phyloP scores from a whole-genome alignment of 2,329 filamentous ascomycete species.

The Trichoderma oligosporum region DNA sequence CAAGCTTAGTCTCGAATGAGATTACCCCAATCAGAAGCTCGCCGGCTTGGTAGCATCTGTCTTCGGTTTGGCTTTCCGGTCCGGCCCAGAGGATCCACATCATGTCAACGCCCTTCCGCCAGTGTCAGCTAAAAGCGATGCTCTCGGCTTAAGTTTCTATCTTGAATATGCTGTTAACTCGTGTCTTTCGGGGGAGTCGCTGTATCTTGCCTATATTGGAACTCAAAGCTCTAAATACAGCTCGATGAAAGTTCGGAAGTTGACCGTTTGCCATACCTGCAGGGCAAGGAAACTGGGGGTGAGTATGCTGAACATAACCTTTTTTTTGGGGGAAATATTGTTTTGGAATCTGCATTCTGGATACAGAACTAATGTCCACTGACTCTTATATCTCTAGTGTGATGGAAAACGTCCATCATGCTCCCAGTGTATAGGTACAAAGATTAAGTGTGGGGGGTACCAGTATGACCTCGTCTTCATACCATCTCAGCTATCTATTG shows the following conservation, averaged over 20 bases:
- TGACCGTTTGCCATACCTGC: slow-evolving; percentile 27
- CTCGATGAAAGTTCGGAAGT: slow-evolving; percentile 26
- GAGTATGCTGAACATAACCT: slow-evolving; percentile 7
- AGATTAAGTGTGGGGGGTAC: slow-evolving; percentile 26
- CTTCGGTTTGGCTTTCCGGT: slow-evolving; percentile 5
- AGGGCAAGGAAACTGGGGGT: slow-evolving; percentile 27
- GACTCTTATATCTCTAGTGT: slow-evolving; percentile 22
- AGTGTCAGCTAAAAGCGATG: slow-evolving; percentile 14
- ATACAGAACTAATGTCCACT: not conserved
- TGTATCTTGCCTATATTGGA: slow-evolving; percentile 6
- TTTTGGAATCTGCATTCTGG: not conserved
- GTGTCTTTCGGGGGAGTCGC: too few species aligned
- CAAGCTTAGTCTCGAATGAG: slow-evolving; percentile 9
- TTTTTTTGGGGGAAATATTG: not conserved
- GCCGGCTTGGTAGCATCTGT: not conserved
- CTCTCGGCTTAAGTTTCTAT: slow-evolving; percentile 14
- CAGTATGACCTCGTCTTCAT: slow-evolving; percentile 28
- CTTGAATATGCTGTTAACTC: slow-evolving; percentile 2
- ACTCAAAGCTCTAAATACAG: not conserved
- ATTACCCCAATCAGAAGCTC: slow-evolving; percentile 17
- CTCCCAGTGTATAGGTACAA: slow-evolving; percentile 25
- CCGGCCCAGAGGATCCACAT: slow-evolving; percentile 2
- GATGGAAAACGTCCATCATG: slow-evolving; percentile 28
- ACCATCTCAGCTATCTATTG: not conserved
- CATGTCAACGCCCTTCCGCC: slow-evolving; percentile 14